Evolutionary conservation across 768 basidiomycete genomes (phyloP), one percentile per base, ranked within the genome.

Genomic region (Auriscalpium microsporum): DNA sequence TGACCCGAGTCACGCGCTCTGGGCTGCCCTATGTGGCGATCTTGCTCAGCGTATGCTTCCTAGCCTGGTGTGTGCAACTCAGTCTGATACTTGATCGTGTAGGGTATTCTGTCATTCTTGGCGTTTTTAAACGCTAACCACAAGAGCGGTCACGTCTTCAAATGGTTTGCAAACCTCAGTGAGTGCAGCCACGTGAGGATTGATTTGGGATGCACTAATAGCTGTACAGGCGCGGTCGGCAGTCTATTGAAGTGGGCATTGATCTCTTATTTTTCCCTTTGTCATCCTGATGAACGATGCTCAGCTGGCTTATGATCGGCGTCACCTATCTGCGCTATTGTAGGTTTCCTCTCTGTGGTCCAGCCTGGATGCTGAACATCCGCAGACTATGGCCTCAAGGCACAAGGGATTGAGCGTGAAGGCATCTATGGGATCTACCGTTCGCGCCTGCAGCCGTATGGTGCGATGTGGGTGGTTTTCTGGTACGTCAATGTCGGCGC

Each of bases 251-350:
- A 61, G 60, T 59, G 53, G 8, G 57, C 33, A 21, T 28, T 4
- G 28, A 7, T 28, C 28, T n/a, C n/a, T 34, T n/a, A 10, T 46
- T 6, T 40, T 1, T 44, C 37, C 16, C 16, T 49, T 35, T 14
- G 8, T 23, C 10, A 16, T 50, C 34, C 55, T 49, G 17, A 53
- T 19, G 16, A 10, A n/a, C 21, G 2, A 8, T 59, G 53, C 17
- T 10, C 45, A 61, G 60, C 42, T 61, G 60, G 60, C 37, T 58
- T 48, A 54, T 56, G 52, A 61, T 61, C 21, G 58, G 58, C 37
- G 33, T 61, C 23, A 59, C 60, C 37, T 61, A 61, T 56, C 52
- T 61, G 46, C 60, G 60, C 19, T 61, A 52, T 45, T 59, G 60
- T 61, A 37, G 6, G 54, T 21, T 46, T n/a, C 3, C 1, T 44